Conservation (phyloP, 2,329 filamentous ascomycete genomes). For the Sporothrix dimorphospora region DNA sequence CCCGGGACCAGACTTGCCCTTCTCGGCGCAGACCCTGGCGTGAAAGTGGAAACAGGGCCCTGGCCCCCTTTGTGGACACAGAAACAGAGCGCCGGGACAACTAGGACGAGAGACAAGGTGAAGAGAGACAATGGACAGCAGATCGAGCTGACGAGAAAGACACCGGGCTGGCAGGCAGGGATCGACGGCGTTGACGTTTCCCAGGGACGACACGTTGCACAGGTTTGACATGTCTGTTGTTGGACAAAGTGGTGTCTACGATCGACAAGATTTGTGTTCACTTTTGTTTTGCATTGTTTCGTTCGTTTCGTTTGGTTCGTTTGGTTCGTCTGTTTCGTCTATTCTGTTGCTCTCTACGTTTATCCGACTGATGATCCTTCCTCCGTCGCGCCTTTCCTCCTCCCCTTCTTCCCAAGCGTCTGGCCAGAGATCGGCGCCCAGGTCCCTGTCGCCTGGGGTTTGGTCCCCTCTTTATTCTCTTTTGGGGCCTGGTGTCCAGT, state of each 20-base stretch:
- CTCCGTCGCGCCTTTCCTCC: neutral
- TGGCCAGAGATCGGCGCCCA: neutral
- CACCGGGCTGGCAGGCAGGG: neutral
- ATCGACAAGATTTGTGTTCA: constrained; percentile 8
- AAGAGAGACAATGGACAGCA: neutral
- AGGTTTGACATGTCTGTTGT: constrained; percentile 6
- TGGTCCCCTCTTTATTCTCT: neutral
- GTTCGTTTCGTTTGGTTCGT: too few relatives aligned
- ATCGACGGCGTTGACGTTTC: neutral
- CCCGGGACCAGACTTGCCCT: constrained; percentile 10
- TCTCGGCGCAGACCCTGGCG: neutral
- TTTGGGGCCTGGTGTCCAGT: neutral
- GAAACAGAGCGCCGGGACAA: constrained; percentile 15
- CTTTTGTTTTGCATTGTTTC: too few relatives aligned
- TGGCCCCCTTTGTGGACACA: neutral
- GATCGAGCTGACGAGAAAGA: neutral
- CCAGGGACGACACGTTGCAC: constrained; percentile 10
- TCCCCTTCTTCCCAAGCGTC: neutral
- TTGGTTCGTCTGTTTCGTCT: neutral
- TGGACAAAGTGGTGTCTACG: neutral
- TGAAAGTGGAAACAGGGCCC: neutral
- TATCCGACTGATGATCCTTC: neutral
- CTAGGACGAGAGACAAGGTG: neutral
- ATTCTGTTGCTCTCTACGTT: neutral
- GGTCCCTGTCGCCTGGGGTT: constrained; percentile 5